Percentiles rank a stretch among this genome's conserved stretches.
phyloP scores from a whole-genome alignment of 2,329 filamentous ascomycete species.

The Myrmaecium sp. region DNA sequence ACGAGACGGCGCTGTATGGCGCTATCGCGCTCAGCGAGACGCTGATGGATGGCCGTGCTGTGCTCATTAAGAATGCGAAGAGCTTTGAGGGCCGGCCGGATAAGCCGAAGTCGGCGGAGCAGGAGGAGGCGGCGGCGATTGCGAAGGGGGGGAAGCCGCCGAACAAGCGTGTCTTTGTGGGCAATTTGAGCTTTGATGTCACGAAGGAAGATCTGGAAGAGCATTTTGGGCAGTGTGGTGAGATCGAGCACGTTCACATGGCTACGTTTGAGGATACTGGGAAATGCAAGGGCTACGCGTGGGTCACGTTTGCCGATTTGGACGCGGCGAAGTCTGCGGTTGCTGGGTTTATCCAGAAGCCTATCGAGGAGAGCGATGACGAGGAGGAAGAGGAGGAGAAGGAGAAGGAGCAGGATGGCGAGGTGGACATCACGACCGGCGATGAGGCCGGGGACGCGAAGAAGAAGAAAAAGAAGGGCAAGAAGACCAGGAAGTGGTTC shows the following conservation, averaged over 20 bases:
- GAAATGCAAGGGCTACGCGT: slow-evolving; percentile 95
- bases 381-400: slow-evolving; percentile 29
- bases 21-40: slow-evolving; percentile 78
- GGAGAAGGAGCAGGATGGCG: slow-evolving; percentile 38
- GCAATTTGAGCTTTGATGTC: slow-evolving; percentile 32
- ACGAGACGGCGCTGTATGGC: slow-evolving; percentile 48
- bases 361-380: slow-evolving; percentile 39
- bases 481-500: slow-evolving; percentile 49
- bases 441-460: slow-evolving; percentile 15
- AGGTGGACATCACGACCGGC: too few relatives aligned
- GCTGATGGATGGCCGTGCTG: slow-evolving; percentile 54
- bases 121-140: slow-evolving; percentile 16
- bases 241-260: slow-evolving; percentile 67
- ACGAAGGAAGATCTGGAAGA: slow-evolving; percentile 61
- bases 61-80: slow-evolving; percentile 86
- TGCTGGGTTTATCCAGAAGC: slow-evolving; percentile 61
- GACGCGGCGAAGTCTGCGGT: slow-evolving; percentile 61
- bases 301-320: slow-evolving; percentile 76
- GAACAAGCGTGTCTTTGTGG: slow-evolving; percentile 72
- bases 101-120: slow-evolving; percentile 32
- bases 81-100: slow-evolving; percentile 80
- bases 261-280: slow-evolving; percentile 93
- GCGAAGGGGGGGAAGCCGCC: slow-evolving; percentile 38
- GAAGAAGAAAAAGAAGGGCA: slow-evolving; percentile 23
- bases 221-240: slow-evolving; percentile 74